phyloP scores from a whole-genome alignment of 176 grass and related monocot species.

The Oryza punctata region DNA sequence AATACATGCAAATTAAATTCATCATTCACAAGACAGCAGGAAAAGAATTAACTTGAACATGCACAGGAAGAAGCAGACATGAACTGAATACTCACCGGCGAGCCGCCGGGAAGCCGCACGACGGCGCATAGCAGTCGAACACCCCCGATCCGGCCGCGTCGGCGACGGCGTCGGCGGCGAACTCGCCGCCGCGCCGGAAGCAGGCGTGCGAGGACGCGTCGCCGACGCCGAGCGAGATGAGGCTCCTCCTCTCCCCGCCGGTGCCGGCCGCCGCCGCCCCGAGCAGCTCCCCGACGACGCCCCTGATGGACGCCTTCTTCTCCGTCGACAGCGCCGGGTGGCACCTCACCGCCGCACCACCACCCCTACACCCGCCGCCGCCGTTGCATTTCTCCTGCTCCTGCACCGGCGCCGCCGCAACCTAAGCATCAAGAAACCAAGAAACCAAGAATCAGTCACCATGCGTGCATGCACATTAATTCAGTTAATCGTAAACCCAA shows the following conservation, averaged over 20 bases:
- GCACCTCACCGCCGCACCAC: slow-evolving; percentile 35
- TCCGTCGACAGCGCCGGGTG: slow-evolving; percentile 64
- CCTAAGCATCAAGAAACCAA: neutral
- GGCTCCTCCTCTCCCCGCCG: slow-evolving; percentile 16
- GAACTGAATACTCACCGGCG: slow-evolving; percentile 52
- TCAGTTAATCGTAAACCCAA: neutral
- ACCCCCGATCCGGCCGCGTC: slow-evolving; percentile 39
- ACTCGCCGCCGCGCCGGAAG: slow-evolving; percentile 65
- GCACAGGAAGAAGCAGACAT: neutral
- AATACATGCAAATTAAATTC: neutral
- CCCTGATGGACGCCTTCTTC: slow-evolving; percentile 71
- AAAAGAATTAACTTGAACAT: neutral
- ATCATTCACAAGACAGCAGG: neutral
- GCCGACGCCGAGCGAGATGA: slow-evolving; percentile 87
- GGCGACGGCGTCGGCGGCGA: slow-evolving; percentile 55
- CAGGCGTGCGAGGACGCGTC: slow-evolving; percentile 72
- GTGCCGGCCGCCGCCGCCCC: neutral
- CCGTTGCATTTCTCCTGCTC: neutral
- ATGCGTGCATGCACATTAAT: neutral
- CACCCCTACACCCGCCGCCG: neutral
- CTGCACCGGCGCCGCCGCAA: neutral
- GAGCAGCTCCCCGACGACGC: slow-evolving; percentile 62
- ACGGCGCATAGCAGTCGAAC: slow-evolving; percentile 87
- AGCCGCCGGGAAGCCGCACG: slow-evolving; percentile 59
- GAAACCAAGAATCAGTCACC: neutral